Percentiles rank a stretch among this genome's conserved stretches.
These are phyloP conservation scores for Talaromyces sp. DNA, from an alignment of 2,329 filamentous ascomycete species.

Conservation along the genomic window DNA sequence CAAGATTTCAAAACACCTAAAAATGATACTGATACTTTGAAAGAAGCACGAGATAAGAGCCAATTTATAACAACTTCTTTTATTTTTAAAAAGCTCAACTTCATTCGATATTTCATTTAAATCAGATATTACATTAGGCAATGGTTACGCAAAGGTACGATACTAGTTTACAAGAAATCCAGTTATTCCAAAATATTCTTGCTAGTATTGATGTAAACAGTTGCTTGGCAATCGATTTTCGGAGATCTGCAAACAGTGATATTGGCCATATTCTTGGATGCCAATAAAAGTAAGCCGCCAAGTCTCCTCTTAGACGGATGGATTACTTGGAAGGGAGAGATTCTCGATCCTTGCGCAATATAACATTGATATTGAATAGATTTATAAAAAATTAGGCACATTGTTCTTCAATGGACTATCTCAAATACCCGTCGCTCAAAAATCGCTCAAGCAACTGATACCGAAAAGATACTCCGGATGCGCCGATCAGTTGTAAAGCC, in stretches of 20 bases:
- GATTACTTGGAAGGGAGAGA: no score
- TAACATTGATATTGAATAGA: no score
- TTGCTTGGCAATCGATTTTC: not conserved
- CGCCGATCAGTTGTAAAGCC: not conserved
- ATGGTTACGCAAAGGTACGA: no score
- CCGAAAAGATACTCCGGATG: not conserved
- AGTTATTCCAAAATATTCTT: not conserved
- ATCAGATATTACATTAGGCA: no score
- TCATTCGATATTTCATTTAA: no score
- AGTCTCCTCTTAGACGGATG: no score
- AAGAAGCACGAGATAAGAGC: not conserved
- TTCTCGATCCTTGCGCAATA: no score
- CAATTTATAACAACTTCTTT: not conserved
- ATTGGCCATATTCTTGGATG: not conserved
- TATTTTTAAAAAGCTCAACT: not conserved
- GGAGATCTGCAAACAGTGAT: not conserved
- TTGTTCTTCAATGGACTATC: no score
- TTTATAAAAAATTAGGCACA: no score
- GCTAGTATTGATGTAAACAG: not conserved
- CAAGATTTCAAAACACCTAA: no score
- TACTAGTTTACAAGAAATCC: not conserved
- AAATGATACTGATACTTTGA: not conserved
- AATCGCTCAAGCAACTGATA: not conserved
- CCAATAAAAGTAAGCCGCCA: no score
- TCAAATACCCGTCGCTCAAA: not conserved